Conservation (phyloP, 2,329 filamentous ascomycete species). For the Domatiomyces catenatus region DNA sequence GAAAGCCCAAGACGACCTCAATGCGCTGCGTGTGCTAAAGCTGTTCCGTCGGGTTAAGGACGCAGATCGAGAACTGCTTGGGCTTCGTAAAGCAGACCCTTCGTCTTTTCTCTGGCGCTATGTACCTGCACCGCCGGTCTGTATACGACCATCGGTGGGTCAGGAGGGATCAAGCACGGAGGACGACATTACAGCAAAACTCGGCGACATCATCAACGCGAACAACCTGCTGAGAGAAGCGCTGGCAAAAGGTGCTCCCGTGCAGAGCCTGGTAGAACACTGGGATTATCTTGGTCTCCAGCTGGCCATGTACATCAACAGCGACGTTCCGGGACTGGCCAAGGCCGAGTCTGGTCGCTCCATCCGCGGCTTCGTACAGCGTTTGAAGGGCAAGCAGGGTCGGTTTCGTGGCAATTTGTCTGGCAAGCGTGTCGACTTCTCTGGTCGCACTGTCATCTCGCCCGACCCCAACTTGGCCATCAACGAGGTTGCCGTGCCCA, state of each 20-base stretch:
- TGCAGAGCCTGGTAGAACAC: constrained; percentile 88
- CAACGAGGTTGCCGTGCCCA: constrained; percentile 82
- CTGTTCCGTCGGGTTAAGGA: constrained; percentile 78
- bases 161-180: constrained; percentile 90
- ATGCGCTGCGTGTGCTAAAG: constrained; percentile 74
- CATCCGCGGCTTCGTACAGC: constrained; percentile 85
- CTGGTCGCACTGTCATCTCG: constrained; percentile 90
- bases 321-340: constrained; percentile 81
- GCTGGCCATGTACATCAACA: constrained; percentile 96
- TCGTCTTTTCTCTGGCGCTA: constrained; percentile 99
- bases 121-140: constrained; percentile 82
- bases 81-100: constrained; percentile 76
- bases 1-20: constrained; percentile 88
- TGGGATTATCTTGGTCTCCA: constrained; percentile 96
- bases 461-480: constrained; percentile 89
- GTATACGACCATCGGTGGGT: constrained; percentile 81
- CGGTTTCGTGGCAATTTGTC: constrained; percentile 94
- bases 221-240: constrained; percentile 76
- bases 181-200: constrained; percentile 88
- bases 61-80: constrained; percentile 78
- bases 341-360: constrained; percentile 75
- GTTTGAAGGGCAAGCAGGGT: constrained; percentile 91
- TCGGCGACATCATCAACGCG: constrained; percentile 91
- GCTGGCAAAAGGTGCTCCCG: constrained; percentile 63
- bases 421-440: constrained; percentile 97